These are phyloP conservation scores for Thuja plicata DNA, from an alignment of 83 land plant genomes.

Conservation along the genomic window DNA sequence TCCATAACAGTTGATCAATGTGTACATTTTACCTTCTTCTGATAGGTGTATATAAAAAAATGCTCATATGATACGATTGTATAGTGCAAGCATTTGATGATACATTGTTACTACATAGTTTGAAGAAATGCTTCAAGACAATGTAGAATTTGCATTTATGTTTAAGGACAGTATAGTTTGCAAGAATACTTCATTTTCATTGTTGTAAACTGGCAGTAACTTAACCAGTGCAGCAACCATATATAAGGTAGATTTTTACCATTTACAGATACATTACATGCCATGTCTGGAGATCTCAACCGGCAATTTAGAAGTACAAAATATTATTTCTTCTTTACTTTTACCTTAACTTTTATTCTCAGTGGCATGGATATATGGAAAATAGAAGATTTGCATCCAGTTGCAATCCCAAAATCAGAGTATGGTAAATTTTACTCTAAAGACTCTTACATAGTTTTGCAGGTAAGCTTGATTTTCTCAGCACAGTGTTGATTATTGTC, in stretches of 20 bases:
- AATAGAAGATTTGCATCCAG: conserved; percentile 79
- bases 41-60: neutral
- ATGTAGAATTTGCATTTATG: neutral
- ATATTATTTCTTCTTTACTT: neutral
- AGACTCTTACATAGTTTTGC: conserved; percentile 73
- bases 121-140: neutral
- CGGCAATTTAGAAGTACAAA: neutral
- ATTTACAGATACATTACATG: neutral
- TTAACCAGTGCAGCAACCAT: neutral
- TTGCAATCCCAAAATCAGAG: conserved; percentile 66
- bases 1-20: conserved; percentile 16
- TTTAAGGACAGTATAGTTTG: neutral
- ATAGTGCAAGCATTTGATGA: neutral
- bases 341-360: conserved; percentile 3
- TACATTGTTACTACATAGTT: neutral
- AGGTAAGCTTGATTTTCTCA: conserved; percentile 31
- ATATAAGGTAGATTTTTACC: neutral
- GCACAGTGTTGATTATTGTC: neutral
- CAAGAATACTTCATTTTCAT: neutral
- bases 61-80: neutral
- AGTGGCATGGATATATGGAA: conserved; percentile 85
- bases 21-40: neutral
- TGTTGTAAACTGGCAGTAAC: neutral
- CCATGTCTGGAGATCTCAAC: neutral
- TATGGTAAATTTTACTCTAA: conserved; percentile 80